A percentile compares a stretch with the other conserved stretches of the same genome.
Evolutionary conservation across 805 yeast genomes (phyloP).

Genomic region (Pichia scutulata): DNA sequence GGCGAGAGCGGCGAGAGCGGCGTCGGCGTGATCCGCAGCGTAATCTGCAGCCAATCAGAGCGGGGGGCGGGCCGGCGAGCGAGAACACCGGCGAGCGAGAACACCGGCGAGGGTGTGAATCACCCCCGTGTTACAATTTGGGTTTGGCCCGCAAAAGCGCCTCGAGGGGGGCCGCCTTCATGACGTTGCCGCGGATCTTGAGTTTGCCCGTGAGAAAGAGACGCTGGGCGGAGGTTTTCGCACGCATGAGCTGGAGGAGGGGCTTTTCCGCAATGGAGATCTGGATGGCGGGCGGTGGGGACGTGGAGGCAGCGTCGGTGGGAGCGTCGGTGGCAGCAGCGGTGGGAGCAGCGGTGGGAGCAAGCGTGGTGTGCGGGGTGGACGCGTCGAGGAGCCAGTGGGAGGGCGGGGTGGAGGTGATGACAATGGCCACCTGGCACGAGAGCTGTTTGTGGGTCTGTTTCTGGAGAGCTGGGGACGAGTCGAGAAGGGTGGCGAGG

Average conservation of each 20-base stretch:
- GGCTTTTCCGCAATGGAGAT: background rate
- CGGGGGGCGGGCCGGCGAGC: background rate
- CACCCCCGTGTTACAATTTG: slow-evolving; percentile 30
- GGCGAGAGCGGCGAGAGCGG: too few species aligned
- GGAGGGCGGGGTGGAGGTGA: background rate
- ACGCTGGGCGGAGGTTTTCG: slow-evolving; percentile 52
- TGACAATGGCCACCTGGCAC: background rate
- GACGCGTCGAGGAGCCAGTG: background rate
- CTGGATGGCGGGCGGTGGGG: too few species aligned
- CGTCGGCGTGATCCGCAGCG: too few species aligned
- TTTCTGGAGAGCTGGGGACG: background rate
- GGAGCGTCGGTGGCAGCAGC: background rate
- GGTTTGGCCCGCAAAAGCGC: slow-evolving; percentile 46
- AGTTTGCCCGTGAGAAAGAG: slow-evolving; percentile 78
- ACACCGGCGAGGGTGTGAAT: too few species aligned
- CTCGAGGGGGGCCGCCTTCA: slow-evolving; percentile 80
- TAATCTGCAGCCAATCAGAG: background rate
- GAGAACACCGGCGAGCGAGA: too few species aligned
- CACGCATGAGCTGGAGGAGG: background rate
- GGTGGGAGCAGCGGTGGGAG: background rate
- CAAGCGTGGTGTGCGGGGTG: background rate
- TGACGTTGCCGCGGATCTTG: slow-evolving; percentile 83
- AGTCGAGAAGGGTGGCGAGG: background rate
- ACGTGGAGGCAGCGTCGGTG: background rate
- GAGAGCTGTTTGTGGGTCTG: background rate